Evolutionary conservation across 805 yeast species (phyloP).

Genomic region (Alloascoidea africana): DNA sequence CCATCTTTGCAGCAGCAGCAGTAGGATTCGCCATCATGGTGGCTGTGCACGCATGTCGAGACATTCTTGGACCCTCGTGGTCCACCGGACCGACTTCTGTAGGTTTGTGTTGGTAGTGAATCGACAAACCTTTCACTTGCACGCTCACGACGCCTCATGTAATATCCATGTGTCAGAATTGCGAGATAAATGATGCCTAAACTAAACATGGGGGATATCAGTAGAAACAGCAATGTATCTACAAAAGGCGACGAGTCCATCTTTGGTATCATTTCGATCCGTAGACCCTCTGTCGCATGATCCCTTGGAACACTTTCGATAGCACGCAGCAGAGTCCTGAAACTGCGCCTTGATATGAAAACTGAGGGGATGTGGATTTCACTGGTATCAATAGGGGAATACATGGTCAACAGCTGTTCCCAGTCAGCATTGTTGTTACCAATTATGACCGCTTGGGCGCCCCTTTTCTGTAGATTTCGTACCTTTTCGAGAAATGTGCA

Average conservation of each 20-base stretch:
- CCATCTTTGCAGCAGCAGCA: too few relatives aligned
- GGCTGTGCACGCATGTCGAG: too few relatives aligned
- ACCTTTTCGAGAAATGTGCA: constrained; percentile 43
- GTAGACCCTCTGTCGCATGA: too few relatives aligned
- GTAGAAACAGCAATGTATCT: constrained; percentile 20
- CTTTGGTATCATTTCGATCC: constrained; percentile 11
- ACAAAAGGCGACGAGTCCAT: constrained; percentile 17
- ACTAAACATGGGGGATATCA: constrained; percentile 24
- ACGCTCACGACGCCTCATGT: constrained; percentile 17
- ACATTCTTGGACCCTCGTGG: too few relatives aligned
- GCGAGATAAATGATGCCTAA: constrained; percentile 19
- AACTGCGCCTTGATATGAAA: constrained; percentile 35
- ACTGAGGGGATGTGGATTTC: constrained; percentile 33
- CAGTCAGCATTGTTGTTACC: constrained; percentile 36
- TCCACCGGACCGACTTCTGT: too few relatives aligned
- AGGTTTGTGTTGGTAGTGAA: constrained; percentile 19
- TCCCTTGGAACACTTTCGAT: too few relatives aligned
- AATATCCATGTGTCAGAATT: constrained; percentile 19
- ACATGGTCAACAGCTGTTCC: constrained; percentile 38
- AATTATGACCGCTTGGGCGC: constrained; percentile 36
- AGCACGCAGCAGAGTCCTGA: too few relatives aligned
- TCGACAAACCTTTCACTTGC: constrained; percentile 21
- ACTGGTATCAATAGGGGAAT: constrained; percentile 28
- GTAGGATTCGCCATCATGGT: too few relatives aligned
- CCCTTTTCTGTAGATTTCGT: constrained; percentile 23